These are phyloP conservation scores for Paraglomus brasilianum DNA, from an alignment of 192 early-diverging fungal genomes.

Conservation along the genomic window DNA sequence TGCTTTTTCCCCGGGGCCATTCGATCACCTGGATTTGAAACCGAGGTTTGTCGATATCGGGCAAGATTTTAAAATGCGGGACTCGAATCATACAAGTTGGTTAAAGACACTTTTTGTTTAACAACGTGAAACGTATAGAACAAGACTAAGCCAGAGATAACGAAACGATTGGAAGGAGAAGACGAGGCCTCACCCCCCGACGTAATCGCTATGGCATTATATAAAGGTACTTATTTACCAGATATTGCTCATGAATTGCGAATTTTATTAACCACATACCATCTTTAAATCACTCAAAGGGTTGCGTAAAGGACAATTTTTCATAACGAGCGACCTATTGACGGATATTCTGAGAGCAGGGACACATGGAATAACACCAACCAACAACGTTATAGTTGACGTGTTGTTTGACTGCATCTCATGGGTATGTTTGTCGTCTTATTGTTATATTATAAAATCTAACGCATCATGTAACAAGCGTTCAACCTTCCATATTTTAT, in stretches of 20 bases:
- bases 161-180: slow-evolving; percentile 68
- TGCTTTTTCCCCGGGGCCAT: slow-evolving; percentile 75
- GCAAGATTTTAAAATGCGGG: background rate
- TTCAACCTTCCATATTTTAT: background rate
- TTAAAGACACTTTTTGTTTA: slow-evolving; percentile 1
- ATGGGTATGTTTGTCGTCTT: background rate
- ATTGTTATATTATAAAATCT: background rate
- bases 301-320: background rate
- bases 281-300: slow-evolving; percentile 30
- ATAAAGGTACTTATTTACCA: slow-evolving; percentile 40
- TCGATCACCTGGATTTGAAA: slow-evolving; percentile 65
- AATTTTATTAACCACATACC: slow-evolving; percentile 33
- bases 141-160: slow-evolving; percentile 67
- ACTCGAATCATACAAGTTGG: background rate
- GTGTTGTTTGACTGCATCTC: background rate
- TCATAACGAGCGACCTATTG: slow-evolving; percentile 22
- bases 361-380: slow-evolving; percentile 28
- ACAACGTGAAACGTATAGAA: slow-evolving; percentile 46
- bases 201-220: slow-evolving; percentile 55
- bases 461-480: background rate
- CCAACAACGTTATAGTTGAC: slow-evolving; percentile 21
- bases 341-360: slow-evolving; percentile 32
- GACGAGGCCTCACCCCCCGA: slow-evolving; percentile 58
- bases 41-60: slow-evolving; percentile 43
- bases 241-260: slow-evolving; percentile 37